Percentiles rank a stretch among this genome's conserved stretches.
Evolutionary conservation across 208 protist species (phyloP).

Genomic region (Wallacemonas collosoma): DNA sequence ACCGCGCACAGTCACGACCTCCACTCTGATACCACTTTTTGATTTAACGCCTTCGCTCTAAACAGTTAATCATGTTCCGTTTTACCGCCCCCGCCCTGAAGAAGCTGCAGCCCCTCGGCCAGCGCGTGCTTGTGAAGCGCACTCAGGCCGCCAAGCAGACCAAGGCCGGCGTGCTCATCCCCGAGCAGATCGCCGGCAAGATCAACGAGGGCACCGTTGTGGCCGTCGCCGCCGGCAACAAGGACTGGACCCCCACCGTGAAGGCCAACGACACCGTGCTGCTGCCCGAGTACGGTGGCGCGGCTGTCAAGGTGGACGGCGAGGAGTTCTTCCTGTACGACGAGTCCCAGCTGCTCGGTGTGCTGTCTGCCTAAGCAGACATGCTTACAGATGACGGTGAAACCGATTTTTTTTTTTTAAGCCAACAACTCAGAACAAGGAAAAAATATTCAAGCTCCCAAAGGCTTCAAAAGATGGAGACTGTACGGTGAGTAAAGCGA

Average conservation of each 20-base stretch:
- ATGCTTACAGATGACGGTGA: neutral
- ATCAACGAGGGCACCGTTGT: conserved; percentile 93
- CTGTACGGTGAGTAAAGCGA: too few relatives aligned
- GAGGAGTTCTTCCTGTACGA: conserved; percentile 94
- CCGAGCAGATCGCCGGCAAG: conserved; percentile 91
- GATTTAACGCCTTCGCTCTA: neutral
- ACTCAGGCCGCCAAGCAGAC: conserved; percentile 90
- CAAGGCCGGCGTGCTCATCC: conserved; percentile 93
- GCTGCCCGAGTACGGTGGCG: conserved; percentile 90
- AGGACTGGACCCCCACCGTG: conserved; percentile 92
- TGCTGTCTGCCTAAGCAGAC: conserved; percentile 59
- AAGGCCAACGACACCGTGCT: conserved; percentile 91
- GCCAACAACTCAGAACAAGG: neutral
- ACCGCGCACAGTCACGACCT: neutral
- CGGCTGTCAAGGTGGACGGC: conserved; percentile 89
- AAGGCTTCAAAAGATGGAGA: too few relatives aligned
- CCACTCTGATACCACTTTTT: neutral
- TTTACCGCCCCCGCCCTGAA: conserved; percentile 70
- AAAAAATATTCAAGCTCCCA: neutral
- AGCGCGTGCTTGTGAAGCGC: conserved; percentile 91
- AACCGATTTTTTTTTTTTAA: neutral
- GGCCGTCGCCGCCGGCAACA: conserved; percentile 83
- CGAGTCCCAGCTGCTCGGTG: conserved; percentile 85
- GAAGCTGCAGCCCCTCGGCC: conserved; percentile 90
- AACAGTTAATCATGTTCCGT: conserved; percentile 67